These are phyloP conservation scores for Colletotrichum sp. DNA, from an alignment of 2,329 filamentous ascomycete genomes.

Conservation along the genomic window DNA sequence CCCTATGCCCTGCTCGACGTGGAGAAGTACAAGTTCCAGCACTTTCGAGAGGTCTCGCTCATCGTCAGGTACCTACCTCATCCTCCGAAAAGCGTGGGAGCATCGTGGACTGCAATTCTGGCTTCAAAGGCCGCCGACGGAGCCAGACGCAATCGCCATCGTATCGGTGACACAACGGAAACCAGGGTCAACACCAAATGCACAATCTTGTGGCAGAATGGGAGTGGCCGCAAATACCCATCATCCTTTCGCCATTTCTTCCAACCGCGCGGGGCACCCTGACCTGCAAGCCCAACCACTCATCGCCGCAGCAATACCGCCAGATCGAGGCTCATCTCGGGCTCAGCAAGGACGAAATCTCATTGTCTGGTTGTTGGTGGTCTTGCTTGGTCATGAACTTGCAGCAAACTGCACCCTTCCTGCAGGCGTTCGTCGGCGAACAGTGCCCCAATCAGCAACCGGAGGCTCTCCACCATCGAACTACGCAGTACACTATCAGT, in stretches of 20 bases:
- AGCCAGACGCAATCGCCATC: background rate
- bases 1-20: background rate
- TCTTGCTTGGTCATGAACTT: background rate
- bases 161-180: background rate
- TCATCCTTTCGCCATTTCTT: background rate
- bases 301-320: background rate
- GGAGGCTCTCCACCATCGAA: background rate
- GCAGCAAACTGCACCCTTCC: slow-evolving; percentile 7
- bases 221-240: background rate
- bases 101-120: slow-evolving; percentile 1
- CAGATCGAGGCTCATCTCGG: background rate
- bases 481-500: background rate
- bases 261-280: background rate
- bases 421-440: slow-evolving; percentile 6
- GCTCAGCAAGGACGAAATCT: background rate
- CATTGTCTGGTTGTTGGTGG: background rate
- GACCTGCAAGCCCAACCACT: background rate
- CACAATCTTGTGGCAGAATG: background rate
- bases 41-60: background rate
- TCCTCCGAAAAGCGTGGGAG: background rate
- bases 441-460: background rate
- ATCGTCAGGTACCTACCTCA: background rate
- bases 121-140: background rate
- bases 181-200: background rate
- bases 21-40: slow-evolving; percentile 4